phyloP scores from a whole-genome alignment of 2,329 filamentous ascomycete genomes.

The Phialemonium atrogriseum region DNA sequence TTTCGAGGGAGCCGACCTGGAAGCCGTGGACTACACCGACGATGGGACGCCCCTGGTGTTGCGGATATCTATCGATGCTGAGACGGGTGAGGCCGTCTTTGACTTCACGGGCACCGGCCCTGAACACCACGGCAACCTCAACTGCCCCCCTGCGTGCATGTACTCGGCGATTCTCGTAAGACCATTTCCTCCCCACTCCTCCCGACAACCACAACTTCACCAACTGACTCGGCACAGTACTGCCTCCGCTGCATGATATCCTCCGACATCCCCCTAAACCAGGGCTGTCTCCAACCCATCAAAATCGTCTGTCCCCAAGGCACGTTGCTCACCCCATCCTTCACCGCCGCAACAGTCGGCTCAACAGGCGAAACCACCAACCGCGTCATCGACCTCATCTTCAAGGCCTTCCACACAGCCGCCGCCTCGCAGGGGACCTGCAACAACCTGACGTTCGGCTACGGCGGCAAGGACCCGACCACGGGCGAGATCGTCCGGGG shows the following conservation, averaged over 20 bases:
- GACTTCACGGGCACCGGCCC: slow-evolving; percentile 31
- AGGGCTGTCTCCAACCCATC: slow-evolving; percentile 19
- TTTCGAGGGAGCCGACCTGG: slow-evolving; percentile 53
- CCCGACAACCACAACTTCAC: too few relatives aligned
- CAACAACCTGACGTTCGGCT: background rate
- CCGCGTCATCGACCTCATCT: slow-evolving; percentile 19
- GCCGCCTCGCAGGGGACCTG: background rate
- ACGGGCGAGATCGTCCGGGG: too few relatives aligned
- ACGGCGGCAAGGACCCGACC: too few relatives aligned
- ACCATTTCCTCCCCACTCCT: too few relatives aligned
- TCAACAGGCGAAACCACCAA: slow-evolving; percentile 19
- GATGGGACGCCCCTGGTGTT: slow-evolving; percentile 25
- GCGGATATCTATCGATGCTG: slow-evolving; percentile 20
- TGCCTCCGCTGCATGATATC: slow-evolving; percentile 17
- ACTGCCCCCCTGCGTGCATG: slow-evolving; percentile 27
- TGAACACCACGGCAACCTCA: slow-evolving; percentile 15
- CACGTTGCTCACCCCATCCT: slow-evolving; percentile 20
- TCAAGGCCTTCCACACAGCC: slow-evolving; percentile 21
- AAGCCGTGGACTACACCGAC: slow-evolving; percentile 64
- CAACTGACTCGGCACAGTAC: too few relatives aligned
- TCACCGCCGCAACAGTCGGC: slow-evolving; percentile 16
- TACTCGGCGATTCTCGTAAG: slow-evolving; percentile 24
- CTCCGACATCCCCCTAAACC: slow-evolving; percentile 21
- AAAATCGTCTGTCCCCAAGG: slow-evolving; percentile 16
- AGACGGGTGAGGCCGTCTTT: slow-evolving; percentile 21